Evolutionary conservation across 306 rosid species (phyloP), one percentile per base, ranked within the genome.

Genomic region (Acacia acuminata): DNA sequence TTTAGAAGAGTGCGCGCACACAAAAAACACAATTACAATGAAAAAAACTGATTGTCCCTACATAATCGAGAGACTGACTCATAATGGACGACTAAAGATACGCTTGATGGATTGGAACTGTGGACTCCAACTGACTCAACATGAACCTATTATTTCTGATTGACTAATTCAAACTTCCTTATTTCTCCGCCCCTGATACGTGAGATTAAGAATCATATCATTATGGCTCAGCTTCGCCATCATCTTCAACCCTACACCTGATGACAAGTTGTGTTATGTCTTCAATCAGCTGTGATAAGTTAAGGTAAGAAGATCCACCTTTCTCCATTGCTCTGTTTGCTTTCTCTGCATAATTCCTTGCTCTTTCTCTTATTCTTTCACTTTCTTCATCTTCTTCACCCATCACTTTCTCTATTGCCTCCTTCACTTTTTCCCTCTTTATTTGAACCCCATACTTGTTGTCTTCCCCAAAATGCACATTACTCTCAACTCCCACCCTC

Each of bases 271-370:
- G 58, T 17, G 0, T 19, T 67, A 83, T 70, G 43, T 82, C 88
- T 67, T 91, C 75, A 47, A 86, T 63, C 0, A 87, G 25, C 22
- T 51, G 43, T 0, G 80, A 78, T 55, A 89, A 56, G 51, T 82
- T 82, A 10, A 6, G 20, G 3, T 80, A 76, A 55, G 92, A 91
- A 78, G 91, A 90, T 5, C 92, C 89, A 32, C 82, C 84, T 17
- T 84, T 74, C 68, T 83, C 84, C 20, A 82, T 61, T 10, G 94
- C 85, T 3, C 27, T 80, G 66, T 81, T 79, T 19, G 92, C 94
- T 47, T 58, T 24, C 4, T 72, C 82, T 1, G 32, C 86, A 48
- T 73, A 76, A 19, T 79, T 66, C 22, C 56, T 77, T 15, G 77
- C 89, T 44, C 85, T 86, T 50, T 77, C 77, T 56, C 91, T 86